phyloP scores from a whole-genome alignment of 2,329 filamentous ascomycete genomes.

The Cladosporium phlei region DNA sequence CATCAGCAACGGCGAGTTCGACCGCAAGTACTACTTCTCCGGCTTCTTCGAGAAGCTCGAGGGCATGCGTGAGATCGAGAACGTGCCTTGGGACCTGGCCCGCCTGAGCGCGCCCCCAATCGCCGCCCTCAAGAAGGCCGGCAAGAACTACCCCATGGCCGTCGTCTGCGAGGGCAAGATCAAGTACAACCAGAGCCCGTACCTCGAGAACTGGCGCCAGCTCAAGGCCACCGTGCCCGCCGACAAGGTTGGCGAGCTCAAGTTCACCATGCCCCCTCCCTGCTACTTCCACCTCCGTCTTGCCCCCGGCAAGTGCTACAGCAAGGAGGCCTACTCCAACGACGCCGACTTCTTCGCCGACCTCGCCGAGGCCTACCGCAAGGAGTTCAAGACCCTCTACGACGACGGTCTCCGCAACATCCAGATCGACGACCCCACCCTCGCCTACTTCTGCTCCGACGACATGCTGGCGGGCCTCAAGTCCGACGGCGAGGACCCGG shows the following conservation, averaged over 20 bases:
- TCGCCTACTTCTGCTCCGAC: constrained; percentile 36
- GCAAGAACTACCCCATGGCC: constrained; percentile 36
- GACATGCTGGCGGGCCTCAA: constrained; percentile 33
- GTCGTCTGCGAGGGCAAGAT: constrained; percentile 36
- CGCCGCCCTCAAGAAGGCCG: constrained; percentile 35
- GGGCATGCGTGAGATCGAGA: constrained; percentile 34
- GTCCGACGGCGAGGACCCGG: constrained; percentile 34
- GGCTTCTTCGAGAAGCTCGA: constrained; percentile 38
- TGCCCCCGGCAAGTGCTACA: constrained; percentile 34
- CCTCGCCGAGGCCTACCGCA: constrained; percentile 31
- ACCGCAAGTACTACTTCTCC: constrained; percentile 37
- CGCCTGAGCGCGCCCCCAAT: constrained; percentile 34
- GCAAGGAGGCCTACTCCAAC: constrained; percentile 29
- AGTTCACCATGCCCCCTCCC: constrained; percentile 37
- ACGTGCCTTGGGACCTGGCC: constrained; percentile 35
- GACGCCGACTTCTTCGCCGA: constrained; percentile 35
- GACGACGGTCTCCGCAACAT: constrained; percentile 32
- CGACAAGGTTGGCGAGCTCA: constrained; percentile 32
- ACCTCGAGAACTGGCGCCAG: constrained; percentile 35
- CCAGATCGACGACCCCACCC: constrained; percentile 37
- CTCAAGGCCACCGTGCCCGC: constrained; percentile 29
- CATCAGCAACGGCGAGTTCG: constrained; percentile 66
- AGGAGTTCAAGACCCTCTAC: constrained; percentile 35
- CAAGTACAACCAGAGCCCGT: constrained; percentile 31
- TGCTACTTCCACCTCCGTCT: constrained; percentile 36